Percentiles rank a stretch among this genome's conserved stretches.
Conservation (phyloP, 108 stramenopile species). For the Skeletonema potamos region DNA sequence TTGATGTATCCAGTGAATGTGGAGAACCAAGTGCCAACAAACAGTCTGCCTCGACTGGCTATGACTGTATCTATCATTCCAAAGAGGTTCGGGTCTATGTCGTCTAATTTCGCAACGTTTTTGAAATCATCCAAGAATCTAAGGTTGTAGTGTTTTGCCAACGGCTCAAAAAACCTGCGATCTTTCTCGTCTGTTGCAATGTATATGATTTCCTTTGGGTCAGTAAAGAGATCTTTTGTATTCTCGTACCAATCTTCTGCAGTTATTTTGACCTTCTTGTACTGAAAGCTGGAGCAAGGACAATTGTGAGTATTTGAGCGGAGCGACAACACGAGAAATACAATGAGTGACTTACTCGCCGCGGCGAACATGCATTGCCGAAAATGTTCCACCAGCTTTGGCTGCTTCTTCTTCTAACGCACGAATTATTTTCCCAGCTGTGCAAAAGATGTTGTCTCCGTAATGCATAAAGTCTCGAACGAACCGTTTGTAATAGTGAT, state of each 20-base stretch:
- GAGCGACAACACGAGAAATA: too few species aligned
- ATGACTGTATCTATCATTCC: slow-evolving; percentile 95
- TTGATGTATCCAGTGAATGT: slow-evolving; percentile 96
- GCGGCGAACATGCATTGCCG: slow-evolving; percentile 82
- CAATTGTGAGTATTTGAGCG: too few species aligned
- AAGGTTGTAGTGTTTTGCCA: slow-evolving; percentile 65
- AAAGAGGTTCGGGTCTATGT: slow-evolving; percentile 82
- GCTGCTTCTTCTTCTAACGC: slow-evolving; percentile 62
- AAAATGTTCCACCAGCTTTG: slow-evolving; percentile 55
- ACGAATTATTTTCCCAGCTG: slow-evolving; percentile 79
- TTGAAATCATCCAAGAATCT: slow-evolving; percentile 79
- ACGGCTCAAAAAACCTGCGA: slow-evolving; percentile 76
- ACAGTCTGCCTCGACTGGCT: slow-evolving; percentile 80
- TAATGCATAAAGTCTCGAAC: slow-evolving; percentile 87
- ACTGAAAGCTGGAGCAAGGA: slow-evolving; percentile 50
- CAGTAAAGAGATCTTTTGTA: slow-evolving; percentile 65
- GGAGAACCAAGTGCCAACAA: slow-evolving; percentile 91
- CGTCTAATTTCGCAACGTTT: slow-evolving; percentile 55
- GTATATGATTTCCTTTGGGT: slow-evolving; percentile 63
- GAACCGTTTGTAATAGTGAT: slow-evolving; percentile 77
- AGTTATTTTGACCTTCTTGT: slow-evolving; percentile 73
- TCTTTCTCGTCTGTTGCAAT: slow-evolving; percentile 88
- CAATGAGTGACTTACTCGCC: slow-evolving; percentile 52
- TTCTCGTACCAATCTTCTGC: slow-evolving; percentile 79
- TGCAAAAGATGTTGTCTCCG: slow-evolving; percentile 79